Base-by-base conservation (phyloP, 768 basidiomycete species). In the Panaeolus papilionaceus region DNA sequence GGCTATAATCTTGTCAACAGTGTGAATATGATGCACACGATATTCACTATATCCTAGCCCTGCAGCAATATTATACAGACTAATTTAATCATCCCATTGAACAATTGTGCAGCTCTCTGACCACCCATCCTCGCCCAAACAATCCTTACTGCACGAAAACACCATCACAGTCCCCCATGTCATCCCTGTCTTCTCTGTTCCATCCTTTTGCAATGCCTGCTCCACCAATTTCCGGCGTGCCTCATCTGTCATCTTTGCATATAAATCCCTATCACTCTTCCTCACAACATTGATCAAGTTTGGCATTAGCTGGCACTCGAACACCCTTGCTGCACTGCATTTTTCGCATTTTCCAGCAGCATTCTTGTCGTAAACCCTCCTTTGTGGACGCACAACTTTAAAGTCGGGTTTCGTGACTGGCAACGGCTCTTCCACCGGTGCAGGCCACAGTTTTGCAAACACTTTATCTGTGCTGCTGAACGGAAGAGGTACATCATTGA, bases 251-350 rank as follows among this genome's bases (percentile, higher is more conserved):
- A 84, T 67, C 54, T 80, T 81, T 28, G 71, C 71, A 12, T 69
- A 72, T 44, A 75, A 65, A 71, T 75, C 70, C 39, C 45, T 67
- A 39, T 63, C 47, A 4, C 49, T 51, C n/a, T 70, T 62, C 63
- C 83, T 81, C 14, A 98, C 81, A 14, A 94, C 79, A 63, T 93
- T 93, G 76, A 98, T 95, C 64, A 98, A 80, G 75, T 95, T 94
- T 1, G 97, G 97, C 89, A 96, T 97, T 64, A 98, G 83, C 77
- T 99, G 97, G 72, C 92, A 92, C 76, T 99, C 97, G 76, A 98
- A 99, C 23, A 91, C 85, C 16, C 95, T 86, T 51, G 79, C 80
- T 2, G 86, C 83, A 42, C 82, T 79, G 79, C 97, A 99, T 14
- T 79, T 73, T 1, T 88, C 82, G 75, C 97, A 99, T 0, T 77